A percentile compares a stretch with the other conserved stretches of the same genome.
Conservation (phyloP, 208 protist genomes). For the Novymonas esmeraldas region DNA sequence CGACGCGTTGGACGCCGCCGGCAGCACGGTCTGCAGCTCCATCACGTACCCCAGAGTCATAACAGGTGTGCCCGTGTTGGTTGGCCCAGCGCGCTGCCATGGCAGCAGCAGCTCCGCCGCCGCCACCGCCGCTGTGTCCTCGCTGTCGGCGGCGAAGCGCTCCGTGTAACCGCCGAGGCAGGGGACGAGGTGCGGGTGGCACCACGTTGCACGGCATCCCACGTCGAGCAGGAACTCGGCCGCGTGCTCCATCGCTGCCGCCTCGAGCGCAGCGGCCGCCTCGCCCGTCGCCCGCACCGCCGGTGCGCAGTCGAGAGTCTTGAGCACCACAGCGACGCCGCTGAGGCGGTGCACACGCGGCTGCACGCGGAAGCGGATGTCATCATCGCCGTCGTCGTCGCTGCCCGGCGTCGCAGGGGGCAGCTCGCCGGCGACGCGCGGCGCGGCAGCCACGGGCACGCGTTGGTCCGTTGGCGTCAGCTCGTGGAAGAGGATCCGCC, state of each 20-base stretch:
- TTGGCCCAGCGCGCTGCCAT: slow-evolving; percentile 5
- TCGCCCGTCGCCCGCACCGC: neutral
- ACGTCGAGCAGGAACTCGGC: slow-evolving; percentile 67
- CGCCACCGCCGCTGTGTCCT: neutral
- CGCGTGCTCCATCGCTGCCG: slow-evolving; percentile 26
- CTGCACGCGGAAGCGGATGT: slow-evolving; percentile 16
- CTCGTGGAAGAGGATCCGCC: slow-evolving; percentile 51
- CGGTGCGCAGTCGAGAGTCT: slow-evolving; percentile 12
- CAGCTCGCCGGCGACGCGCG: neutral
- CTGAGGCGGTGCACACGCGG: slow-evolving; percentile 22
- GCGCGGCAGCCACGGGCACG: neutral
- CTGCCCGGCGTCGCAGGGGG: neutral
- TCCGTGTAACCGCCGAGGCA: slow-evolving; percentile 73
- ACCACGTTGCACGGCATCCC: slow-evolving; percentile 52
- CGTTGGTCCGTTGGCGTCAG: slow-evolving; percentile 21
- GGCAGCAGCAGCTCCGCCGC: neutral
- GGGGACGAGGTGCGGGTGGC: slow-evolving; percentile 58
- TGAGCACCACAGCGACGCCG: slow-evolving; percentile 27
- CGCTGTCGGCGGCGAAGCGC: slow-evolving; percentile 28
- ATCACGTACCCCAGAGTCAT: slow-evolving; percentile 49
- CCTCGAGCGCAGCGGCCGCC: slow-evolving; percentile 11
- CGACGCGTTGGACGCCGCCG: neutral
- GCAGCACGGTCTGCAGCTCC: slow-evolving; percentile 18
- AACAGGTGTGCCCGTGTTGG: slow-evolving; percentile 13
- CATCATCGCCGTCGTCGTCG: neutral